Percentiles rank a stretch among this genome's conserved stretches.
These are phyloP conservation scores for Teunomyces funiuensis DNA, from an alignment of 805 yeast genomes.

Conservation along the genomic window DNA sequence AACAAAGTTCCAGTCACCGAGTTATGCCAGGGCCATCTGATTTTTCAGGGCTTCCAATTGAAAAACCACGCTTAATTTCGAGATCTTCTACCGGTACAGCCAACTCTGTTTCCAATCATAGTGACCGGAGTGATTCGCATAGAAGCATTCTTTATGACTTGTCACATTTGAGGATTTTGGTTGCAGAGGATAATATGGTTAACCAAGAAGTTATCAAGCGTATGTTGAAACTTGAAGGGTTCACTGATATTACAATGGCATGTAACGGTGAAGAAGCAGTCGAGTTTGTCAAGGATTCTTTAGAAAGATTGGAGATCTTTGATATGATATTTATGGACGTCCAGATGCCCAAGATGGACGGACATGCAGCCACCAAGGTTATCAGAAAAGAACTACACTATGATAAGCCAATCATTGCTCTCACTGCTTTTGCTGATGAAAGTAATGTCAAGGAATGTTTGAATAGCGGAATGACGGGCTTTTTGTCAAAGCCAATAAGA, in stretches of 20 bases:
- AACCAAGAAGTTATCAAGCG: conserved; percentile 92
- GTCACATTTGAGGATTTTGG: conserved; percentile 54
- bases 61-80: conserved; percentile 46
- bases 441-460: conserved; percentile 83
- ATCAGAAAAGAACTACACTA: conserved; percentile 65
- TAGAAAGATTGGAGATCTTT: conserved; percentile 42
- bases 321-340: conserved; percentile 94
- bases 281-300: conserved; percentile 54
- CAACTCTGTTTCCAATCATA: conserved; percentile 25
- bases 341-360: conserved; percentile 95
- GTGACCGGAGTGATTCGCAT: conserved; percentile 14
- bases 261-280: conserved; percentile 92
- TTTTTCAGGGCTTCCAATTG: conserved; percentile 21
- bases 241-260: conserved; percentile 69
- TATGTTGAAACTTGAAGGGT: conserved; percentile 85
- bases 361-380: conserved; percentile 75
- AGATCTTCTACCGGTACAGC: conserved; percentile 56
- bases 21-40: conserved; percentile 1
- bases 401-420: conserved; percentile 80
- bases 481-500: conserved; percentile 83
- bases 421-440: conserved; percentile 94
- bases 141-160: conserved; percentile 25
- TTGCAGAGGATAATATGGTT: conserved; percentile 92
- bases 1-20: conserved; percentile 1
- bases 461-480: conserved; percentile 90